phyloP scores from a whole-genome alignment of 169 alveolate genomes.

The Cryptosporidium meleagridis region DNA sequence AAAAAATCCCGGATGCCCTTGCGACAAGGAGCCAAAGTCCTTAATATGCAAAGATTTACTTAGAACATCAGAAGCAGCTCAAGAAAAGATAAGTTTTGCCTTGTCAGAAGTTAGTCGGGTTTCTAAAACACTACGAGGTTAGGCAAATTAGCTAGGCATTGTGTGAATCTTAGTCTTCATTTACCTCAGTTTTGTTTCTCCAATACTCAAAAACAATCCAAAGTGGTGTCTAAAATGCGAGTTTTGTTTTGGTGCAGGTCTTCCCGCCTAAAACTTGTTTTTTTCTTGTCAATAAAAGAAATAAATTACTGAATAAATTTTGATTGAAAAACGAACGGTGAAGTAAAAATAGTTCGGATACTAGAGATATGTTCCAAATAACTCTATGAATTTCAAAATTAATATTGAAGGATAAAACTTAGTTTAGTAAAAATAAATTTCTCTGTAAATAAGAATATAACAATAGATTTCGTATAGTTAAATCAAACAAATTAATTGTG shows the following conservation, averaged over 20 bases:
- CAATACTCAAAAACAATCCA: neutral
- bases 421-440: neutral
- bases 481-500: too few species aligned
- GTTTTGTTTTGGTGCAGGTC: too few species aligned
- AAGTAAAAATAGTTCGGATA: neutral
- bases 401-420: too few species aligned
- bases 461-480: neutral
- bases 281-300: neutral
- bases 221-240: neutral
- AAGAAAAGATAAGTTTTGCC: neutral
- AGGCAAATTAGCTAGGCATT: constrained; percentile 1
- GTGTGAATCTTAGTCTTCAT: neutral
- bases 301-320: neutral
- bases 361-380: neutral
- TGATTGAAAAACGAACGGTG: neutral
- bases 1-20: constrained; percentile 68
- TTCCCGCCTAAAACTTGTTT: neutral
- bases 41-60: constrained; percentile 46
- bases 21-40: constrained; percentile 40
- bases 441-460: too few species aligned
- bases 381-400: too few species aligned
- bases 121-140: constrained; percentile 43
- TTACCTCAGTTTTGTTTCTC: neutral
- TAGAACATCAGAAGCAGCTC: constrained; percentile 58
- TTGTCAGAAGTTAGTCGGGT: constrained; percentile 13